These are phyloP conservation scores for Microstroma glucosiphilum DNA, from an alignment of 1,284 basidiomycete species.

Conservation along the genomic window DNA sequence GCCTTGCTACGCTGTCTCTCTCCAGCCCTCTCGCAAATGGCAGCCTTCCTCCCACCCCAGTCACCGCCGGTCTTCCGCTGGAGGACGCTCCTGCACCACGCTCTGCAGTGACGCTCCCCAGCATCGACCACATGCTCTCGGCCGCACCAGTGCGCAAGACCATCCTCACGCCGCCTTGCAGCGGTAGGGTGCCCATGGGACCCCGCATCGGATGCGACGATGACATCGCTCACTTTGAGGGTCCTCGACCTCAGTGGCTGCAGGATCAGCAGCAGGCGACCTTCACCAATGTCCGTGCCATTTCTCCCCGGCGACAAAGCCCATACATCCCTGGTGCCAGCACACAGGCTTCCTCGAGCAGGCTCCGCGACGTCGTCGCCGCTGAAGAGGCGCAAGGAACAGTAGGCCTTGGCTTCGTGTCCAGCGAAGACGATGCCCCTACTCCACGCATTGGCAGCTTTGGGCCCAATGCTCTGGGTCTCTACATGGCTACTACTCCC, in stretches of 20 bases:
- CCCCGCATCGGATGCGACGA: background rate
- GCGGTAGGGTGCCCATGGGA: background rate
- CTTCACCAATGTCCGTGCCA: background rate
- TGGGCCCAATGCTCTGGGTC: background rate
- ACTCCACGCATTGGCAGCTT: background rate
- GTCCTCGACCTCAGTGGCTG: slow-evolving; percentile 3
- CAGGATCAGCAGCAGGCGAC: background rate
- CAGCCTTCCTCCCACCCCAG: background rate
- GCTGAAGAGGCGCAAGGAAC: background rate
- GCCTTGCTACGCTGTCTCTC: background rate
- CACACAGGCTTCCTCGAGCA: background rate
- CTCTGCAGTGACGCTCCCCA: background rate
- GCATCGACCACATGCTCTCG: slow-evolving; percentile 5
- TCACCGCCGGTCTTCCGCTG: slow-evolving; percentile 2
- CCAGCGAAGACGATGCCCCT: background rate
- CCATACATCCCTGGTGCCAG: background rate
- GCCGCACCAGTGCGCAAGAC: background rate
- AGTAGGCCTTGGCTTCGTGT: background rate
- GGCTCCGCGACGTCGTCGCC: background rate
- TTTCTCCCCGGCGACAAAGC: background rate
- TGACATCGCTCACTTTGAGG: background rate
- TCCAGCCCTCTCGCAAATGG: background rate
- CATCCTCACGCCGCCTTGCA: slow-evolving; percentile 2
- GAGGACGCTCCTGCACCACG: background rate
- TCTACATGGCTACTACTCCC: background rate